Conservation (phyloP, 176 grass and related monocot genomes). For the Urochloa ruziziensis region DNA sequence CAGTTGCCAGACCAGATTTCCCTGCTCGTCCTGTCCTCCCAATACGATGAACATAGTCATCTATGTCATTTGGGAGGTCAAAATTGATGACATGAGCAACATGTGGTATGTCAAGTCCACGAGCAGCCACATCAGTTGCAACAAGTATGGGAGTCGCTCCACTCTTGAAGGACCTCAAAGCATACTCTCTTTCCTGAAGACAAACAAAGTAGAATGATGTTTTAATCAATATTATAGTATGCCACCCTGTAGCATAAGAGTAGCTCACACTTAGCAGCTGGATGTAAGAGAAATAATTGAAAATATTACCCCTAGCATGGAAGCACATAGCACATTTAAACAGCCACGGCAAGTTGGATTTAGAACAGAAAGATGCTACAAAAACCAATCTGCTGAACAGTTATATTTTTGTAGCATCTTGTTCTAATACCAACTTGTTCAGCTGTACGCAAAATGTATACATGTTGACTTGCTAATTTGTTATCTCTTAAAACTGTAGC, state of each 20-base stretch:
- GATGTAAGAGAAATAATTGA: neutral
- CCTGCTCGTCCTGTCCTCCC: slow-evolving; percentile 78
- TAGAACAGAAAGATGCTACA: too few relatives aligned
- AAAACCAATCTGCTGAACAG: too few relatives aligned
- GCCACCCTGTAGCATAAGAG: neutral
- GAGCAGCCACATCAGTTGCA: slow-evolving; percentile 92
- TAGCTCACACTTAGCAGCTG: neutral
- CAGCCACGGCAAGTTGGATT: neutral
- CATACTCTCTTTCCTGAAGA: slow-evolving; percentile 76
- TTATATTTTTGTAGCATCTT: neutral
- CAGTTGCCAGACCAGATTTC: slow-evolving; percentile 70
- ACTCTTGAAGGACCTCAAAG: slow-evolving; percentile 82
- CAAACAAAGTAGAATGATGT: neutral
- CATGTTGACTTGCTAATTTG: neutral
- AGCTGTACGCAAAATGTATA: neutral
- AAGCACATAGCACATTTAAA: neutral
- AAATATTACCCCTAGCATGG: neutral
- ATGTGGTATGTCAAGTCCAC: slow-evolving; percentile 90
- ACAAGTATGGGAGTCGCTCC: slow-evolving; percentile 79
- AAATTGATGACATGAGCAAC: slow-evolving; percentile 93
- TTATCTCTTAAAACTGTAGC: neutral
- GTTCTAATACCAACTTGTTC: neutral
- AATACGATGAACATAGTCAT: slow-evolving; percentile 86
- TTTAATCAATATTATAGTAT: neutral
- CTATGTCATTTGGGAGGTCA: slow-evolving; percentile 90